Evolutionary conservation across 768 basidiomycete species (phyloP), one percentile per base, ranked within the genome.

Genomic region (Termitomyces bulborhizus): DNA sequence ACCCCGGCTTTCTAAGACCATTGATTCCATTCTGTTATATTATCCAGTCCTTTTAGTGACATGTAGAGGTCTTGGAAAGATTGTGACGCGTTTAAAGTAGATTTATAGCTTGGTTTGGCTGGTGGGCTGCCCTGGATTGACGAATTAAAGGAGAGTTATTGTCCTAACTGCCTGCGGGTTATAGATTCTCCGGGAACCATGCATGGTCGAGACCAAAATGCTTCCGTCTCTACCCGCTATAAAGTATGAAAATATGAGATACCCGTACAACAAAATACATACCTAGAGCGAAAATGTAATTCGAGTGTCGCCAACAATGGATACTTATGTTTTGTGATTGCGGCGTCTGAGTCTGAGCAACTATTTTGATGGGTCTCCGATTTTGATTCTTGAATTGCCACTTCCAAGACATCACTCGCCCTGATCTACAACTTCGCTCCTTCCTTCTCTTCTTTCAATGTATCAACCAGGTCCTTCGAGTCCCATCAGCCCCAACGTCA

Each of bases 381-480:
- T 37, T 12, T 37, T 5, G 9, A 21, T 21, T 36, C 15, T 36
- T 36, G 36, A 37, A 15, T 37, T 6, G 36, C 36, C 36, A 37
- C 36, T 37, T 37, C 15, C 46, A 54, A 44, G 57, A 34, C 46
- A 62, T 53, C 42, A 37, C 48, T 16, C 9, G 36, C 3, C 36
- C 58, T 59, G 55, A 62, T 63, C 54, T 55, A 57, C 47, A 51
- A 42, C 46, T 54, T 44, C 42, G 49, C 48, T 54, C 18, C 50
- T n/a, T 32, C 55, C 29, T n/a, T 39, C 43, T 44, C 51, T 36
- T 43, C 46, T 44, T 53, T 12, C 58, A 31, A 73, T 75, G 73
- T 67, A 74, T 56, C 71, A 74, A 57, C 68, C 74, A 60, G 73
- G 71, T 36, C 69, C 73, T 37, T 73, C 73, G 18, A 73, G 67